Evolutionary conservation across 148 eudicot species (phyloP).

Genomic region (Vaccinium myrtillus): DNA sequence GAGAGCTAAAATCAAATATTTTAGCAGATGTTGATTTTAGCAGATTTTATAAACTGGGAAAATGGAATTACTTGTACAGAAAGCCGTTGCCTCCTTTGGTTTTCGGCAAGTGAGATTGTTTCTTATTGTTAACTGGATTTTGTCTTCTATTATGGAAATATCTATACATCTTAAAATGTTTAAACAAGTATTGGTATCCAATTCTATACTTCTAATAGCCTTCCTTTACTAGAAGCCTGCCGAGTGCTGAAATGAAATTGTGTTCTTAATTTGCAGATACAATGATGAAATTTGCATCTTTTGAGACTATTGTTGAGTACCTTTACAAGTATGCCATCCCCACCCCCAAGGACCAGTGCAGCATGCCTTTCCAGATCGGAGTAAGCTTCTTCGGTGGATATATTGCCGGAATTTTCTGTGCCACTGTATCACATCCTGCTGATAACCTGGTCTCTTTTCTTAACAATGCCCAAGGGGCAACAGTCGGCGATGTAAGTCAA

Average conservation of each 20-base stretch:
- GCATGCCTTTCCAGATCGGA: constrained; percentile 34
- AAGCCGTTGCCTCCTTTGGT: background rate
- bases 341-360: constrained; percentile 39
- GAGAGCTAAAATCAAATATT: no score
- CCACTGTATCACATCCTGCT: constrained; percentile 38
- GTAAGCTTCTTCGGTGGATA: constrained; percentile 40
- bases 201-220: background rate
- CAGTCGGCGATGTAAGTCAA: constrained; percentile 28
- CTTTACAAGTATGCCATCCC: constrained; percentile 35
- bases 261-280: constrained; percentile 29
- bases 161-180: background rate
- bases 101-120: background rate
- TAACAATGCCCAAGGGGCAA: constrained; percentile 41
- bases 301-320: constrained; percentile 38
- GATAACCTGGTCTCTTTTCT: constrained; percentile 42
- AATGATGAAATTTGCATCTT: constrained; percentile 43
- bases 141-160: background rate
- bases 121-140: background rate
- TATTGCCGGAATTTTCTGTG: constrained; percentile 34
- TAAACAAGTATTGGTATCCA: background rate
- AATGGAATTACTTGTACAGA: background rate
- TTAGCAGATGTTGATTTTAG: no score
- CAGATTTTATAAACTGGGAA: no score
- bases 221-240: background rate
- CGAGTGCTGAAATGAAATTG: constrained; percentile 6